Evolutionary conservation across 169 alveolate species (phyloP).

Genomic region (Sarcocystis neurona): DNA sequence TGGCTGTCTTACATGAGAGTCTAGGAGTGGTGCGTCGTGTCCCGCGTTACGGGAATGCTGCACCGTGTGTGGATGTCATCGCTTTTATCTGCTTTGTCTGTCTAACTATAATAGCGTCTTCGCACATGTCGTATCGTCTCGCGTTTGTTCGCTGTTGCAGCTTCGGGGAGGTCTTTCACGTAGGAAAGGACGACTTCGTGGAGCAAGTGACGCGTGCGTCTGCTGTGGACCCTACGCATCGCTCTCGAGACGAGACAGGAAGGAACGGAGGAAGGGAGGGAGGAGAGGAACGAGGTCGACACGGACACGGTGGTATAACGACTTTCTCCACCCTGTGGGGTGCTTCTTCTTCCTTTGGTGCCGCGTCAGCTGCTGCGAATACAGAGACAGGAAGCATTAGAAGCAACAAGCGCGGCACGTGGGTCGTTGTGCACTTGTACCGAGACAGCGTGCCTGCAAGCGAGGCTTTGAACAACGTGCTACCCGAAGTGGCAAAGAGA

Average conservation of each 20-base stretch:
- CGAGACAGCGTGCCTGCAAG: constrained; percentile 72
- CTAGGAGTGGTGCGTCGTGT: no score
- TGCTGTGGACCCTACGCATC: constrained; percentile 36
- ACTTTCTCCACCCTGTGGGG: not conserved
- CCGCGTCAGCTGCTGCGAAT: not conserved
- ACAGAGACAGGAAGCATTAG: not conserved
- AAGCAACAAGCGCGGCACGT: constrained; percentile 62
- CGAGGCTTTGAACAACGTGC: constrained; percentile 61
- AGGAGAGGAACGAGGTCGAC: not conserved
- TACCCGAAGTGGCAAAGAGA: constrained; percentile 66
- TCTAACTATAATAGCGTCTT: not conserved
- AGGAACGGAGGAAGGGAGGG: no score
- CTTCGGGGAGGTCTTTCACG: constrained; percentile 29
- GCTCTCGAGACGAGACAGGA: no score
- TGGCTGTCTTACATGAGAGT: no score
- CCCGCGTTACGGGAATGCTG: no score
- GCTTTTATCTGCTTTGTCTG: not conserved
- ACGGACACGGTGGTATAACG: not conserved
- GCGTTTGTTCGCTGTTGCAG: not conserved
- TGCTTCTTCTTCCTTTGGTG: not conserved
- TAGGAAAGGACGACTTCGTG: constrained; percentile 30
- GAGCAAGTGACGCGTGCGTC: constrained; percentile 48
- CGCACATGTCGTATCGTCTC: not conserved
- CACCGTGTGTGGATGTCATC: no score
- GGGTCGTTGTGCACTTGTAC: constrained; percentile 74